Conservation (phyloP, 2,329 filamentous ascomycete genomes). For the Aspergillus terreus region DNA sequence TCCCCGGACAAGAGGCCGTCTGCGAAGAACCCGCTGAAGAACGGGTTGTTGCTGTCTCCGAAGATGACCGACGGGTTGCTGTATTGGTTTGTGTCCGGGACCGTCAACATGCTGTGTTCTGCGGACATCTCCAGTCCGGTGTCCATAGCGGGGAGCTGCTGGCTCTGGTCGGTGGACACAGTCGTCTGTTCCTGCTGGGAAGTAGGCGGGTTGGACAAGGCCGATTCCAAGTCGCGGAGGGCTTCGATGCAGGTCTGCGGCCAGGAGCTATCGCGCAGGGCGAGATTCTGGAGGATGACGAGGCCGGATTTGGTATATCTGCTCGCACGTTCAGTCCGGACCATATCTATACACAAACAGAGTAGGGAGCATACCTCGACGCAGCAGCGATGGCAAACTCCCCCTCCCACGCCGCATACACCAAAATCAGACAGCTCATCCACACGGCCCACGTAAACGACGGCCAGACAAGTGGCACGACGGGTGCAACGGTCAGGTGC, state of each 20-base stretch:
- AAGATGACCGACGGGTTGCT: background rate
- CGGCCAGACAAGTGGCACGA: constrained; percentile 44
- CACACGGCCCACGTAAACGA: constrained; percentile 53
- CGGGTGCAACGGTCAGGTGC: constrained; percentile 21
- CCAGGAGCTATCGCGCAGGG: constrained; percentile 34
- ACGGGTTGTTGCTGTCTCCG: constrained; percentile 1
- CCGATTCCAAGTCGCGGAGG: constrained; percentile 32
- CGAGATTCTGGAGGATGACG: constrained; percentile 30
- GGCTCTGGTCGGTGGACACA: background rate
- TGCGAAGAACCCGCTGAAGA: background rate
- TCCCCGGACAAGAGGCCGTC: background rate
- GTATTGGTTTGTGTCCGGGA: background rate
- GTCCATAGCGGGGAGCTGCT: background rate
- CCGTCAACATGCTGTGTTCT: background rate
- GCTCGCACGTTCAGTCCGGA: background rate
- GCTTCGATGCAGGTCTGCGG: constrained; percentile 38
- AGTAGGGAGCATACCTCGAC: constrained; percentile 7
- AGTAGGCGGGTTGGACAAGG: constrained; percentile 11
- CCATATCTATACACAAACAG: background rate
- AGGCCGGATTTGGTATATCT: constrained; percentile 37
- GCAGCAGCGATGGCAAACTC: constrained; percentile 33
- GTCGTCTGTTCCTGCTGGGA: background rate
- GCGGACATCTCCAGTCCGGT: background rate
- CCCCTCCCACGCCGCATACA: constrained; percentile 48
- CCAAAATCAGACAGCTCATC: constrained; percentile 52